Conservation (phyloP, 2,329 filamentous ascomycete species). For the Cladosporium sp. region DNA sequence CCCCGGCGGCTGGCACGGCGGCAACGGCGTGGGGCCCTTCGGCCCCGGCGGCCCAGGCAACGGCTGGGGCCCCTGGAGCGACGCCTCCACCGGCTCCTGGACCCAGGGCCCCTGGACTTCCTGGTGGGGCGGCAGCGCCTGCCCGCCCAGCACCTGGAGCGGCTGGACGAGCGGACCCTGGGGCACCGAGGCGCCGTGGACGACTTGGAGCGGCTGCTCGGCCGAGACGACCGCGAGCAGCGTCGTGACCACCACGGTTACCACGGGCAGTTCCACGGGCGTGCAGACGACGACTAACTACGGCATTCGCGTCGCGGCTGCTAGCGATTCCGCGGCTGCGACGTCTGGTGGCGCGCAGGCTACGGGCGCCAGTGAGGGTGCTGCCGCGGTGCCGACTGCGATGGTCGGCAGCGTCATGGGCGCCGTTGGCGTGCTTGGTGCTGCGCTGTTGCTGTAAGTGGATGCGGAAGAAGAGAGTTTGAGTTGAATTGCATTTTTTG, state of each 20-base stretch:
- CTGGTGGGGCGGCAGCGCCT: conserved; percentile 31
- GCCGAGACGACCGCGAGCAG: conserved; percentile 28
- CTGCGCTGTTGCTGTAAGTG: conserved; percentile 25
- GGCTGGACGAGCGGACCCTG: conserved; percentile 30
- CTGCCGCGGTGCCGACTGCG: conserved; percentile 19
- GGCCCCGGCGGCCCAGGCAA: conserved; percentile 14
- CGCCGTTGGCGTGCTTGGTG: conserved; percentile 26
- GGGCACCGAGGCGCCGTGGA: conserved; percentile 30
- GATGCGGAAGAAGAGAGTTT: not conserved
- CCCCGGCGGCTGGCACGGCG: conserved; percentile 14
- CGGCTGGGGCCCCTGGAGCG: conserved; percentile 30
- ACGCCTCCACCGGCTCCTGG: conserved; percentile 21
- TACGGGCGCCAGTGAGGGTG: conserved; percentile 18
- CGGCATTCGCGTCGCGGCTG: conserved; percentile 26
- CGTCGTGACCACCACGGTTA: conserved; percentile 26
- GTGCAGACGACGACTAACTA: conserved; percentile 23
- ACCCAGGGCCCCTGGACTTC: conserved; percentile 30
- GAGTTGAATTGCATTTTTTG: too few species aligned
- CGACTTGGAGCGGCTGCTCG: conserved; percentile 29
- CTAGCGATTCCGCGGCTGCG: conserved; percentile 13
- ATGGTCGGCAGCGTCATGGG: conserved; percentile 24
- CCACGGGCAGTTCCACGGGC: conserved; percentile 17
- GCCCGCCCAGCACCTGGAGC: conserved; percentile 29
- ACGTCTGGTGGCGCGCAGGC: conserved; percentile 11
- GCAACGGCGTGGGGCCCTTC: conserved; percentile 18